Evolutionary conservation across 2,329 filamentous ascomycete genomes (phyloP).

Genomic region (Trichoderma atroviride): DNA sequence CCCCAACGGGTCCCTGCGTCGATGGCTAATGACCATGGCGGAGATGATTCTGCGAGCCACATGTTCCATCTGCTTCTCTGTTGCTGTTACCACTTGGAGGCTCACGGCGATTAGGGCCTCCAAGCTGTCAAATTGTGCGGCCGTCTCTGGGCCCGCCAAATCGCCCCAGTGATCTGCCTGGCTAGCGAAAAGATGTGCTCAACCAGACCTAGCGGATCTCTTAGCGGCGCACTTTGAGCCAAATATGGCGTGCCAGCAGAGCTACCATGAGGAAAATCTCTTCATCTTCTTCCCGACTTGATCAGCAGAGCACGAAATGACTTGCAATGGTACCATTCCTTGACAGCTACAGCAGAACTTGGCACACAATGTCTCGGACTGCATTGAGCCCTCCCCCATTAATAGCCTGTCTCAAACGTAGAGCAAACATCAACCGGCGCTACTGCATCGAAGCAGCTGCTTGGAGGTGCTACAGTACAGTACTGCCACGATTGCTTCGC

Average conservation of each 20-base stretch:
- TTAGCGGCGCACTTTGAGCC: conserved; percentile 6
- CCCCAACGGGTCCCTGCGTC: conserved; percentile 6
- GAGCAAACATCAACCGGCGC: background rate
- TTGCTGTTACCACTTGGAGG: background rate
- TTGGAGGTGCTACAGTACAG: background rate
- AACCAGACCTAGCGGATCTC: background rate
- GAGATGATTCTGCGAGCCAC: background rate
- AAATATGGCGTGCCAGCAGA: background rate
- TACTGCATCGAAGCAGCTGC: background rate
- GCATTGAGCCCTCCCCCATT: background rate
- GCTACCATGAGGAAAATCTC: background rate
- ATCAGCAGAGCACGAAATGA: background rate
- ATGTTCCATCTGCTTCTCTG: background rate
- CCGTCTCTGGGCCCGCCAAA: conserved; percentile 10
- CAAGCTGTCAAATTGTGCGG: background rate
- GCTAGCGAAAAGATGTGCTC: background rate
- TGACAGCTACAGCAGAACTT: background rate
- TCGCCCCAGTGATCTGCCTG: conserved; percentile 22
- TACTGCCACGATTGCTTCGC: background rate
- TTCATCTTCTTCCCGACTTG: background rate
- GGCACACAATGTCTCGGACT: conserved; percentile 15
- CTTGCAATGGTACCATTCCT: background rate
- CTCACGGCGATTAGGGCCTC: background rate
- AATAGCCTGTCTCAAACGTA: conserved; percentile 19
- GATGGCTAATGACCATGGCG: background rate